Evolutionary conservation across 106 monocot species (phyloP).

Genomic region (Iris macrosiphon): DNA sequence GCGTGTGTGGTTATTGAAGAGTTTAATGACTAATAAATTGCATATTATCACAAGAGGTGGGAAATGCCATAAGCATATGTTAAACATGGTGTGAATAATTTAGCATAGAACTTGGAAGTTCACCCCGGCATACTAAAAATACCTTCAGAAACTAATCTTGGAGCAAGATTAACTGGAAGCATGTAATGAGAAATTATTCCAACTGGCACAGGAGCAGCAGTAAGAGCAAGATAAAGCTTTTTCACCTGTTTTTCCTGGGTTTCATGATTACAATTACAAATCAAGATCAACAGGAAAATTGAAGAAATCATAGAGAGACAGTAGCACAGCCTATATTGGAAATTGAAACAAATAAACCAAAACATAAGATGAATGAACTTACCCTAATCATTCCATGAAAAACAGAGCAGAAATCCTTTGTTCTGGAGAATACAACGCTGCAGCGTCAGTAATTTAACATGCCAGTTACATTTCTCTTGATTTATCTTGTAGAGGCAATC

Average conservation of each 20-base stretch:
- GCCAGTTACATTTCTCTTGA: background rate
- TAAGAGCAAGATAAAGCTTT: conserved; percentile 85
- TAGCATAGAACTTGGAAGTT: too few relatives aligned
- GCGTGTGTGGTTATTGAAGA: too few relatives aligned
- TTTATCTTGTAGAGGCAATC: background rate
- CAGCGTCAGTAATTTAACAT: conserved; percentile 14
- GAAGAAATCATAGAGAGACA: too few relatives aligned
- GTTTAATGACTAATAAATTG: too few relatives aligned
- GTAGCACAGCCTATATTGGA: background rate
- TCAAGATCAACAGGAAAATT: background rate
- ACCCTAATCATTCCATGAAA: conserved; percentile 98
- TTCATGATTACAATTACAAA: conserved; percentile 4
- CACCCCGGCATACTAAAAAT: too few relatives aligned
- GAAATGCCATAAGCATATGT: too few relatives aligned
- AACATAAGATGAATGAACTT: conserved; percentile 17
- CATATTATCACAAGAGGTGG: too few relatives aligned
- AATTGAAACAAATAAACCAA: background rate
- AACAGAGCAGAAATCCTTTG: conserved; percentile 84
- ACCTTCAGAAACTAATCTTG: conserved; percentile 95
- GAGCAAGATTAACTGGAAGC: conserved; percentile 86
- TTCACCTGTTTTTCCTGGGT: conserved; percentile 83
- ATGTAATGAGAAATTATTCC: conserved; percentile 93
- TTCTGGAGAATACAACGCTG: conserved; percentile 88
- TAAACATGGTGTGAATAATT: too few relatives aligned
- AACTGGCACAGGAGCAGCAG: conserved; percentile 70